phyloP scores from a whole-genome alignment of 108 stramenopile species.

The Nitzschia sp. region DNA sequence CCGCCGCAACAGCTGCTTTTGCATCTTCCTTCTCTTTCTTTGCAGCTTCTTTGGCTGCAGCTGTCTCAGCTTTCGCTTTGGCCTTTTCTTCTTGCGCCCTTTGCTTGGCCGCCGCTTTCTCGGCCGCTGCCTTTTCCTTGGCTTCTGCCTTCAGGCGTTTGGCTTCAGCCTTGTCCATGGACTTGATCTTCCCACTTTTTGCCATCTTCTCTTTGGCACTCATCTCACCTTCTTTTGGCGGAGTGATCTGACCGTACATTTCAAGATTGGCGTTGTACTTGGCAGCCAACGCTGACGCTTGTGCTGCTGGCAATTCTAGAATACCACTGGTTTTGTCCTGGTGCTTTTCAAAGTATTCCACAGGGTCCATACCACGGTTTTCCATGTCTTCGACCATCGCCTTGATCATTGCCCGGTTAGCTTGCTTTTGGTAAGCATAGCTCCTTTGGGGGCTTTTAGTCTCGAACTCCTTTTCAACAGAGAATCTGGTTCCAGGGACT shows the following conservation, averaged over 20 bases:
- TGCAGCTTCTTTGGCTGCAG: conserved; percentile 32
- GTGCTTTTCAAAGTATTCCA: conserved; percentile 61
- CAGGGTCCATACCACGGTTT: conserved; percentile 66
- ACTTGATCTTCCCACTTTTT: conserved; percentile 18
- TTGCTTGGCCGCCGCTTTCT: conserved; percentile 41
- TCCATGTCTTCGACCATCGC: conserved; percentile 73
- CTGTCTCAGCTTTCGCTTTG: conserved; percentile 32
- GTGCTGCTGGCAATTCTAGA: conserved; percentile 38
- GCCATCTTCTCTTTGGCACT: conserved; percentile 47
- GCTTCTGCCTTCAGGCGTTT: conserved; percentile 38
- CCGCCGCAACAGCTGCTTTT: conserved; percentile 37
- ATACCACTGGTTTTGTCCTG: conserved; percentile 34
- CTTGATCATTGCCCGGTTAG: conserved; percentile 65
- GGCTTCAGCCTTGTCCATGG: conserved; percentile 26
- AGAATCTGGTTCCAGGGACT: conserved; percentile 57
- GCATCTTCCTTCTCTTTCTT: conserved; percentile 38
- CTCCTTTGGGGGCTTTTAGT: conserved; percentile 18
- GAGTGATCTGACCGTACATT: conserved; percentile 46
- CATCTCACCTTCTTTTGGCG: conserved; percentile 50
- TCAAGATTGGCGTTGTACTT: conserved; percentile 41
- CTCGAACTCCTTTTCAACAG: conserved; percentile 52
- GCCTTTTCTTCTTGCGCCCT: conserved; percentile 28
- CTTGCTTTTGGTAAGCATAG: conserved; percentile 27
- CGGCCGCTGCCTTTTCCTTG: conserved; percentile 34
- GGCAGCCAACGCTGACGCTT: conserved; percentile 36